Evolutionary conservation across 164 flowering plant species (phyloP).

Genomic region (Aristolochia fimbriata): DNA sequence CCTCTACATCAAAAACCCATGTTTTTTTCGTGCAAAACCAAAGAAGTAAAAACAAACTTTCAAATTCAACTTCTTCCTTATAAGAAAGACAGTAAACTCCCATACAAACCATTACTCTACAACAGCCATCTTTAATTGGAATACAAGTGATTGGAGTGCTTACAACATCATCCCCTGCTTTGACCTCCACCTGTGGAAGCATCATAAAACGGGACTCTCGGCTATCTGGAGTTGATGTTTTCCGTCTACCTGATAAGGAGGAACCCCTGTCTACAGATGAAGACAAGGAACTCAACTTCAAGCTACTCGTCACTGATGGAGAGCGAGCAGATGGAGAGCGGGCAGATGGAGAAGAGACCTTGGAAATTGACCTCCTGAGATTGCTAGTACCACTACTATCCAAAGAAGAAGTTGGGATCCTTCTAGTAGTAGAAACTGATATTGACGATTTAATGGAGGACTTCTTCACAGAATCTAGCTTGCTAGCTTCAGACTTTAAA

Average conservation of each 20-base stretch:
- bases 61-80: too few species aligned
- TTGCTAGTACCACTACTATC: slow-evolving; percentile 51
- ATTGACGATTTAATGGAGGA: slow-evolving; percentile 32
- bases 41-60: too few species aligned
- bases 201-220: slow-evolving; percentile 76
- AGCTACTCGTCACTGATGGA: slow-evolving; percentile 50
- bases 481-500: slow-evolving; percentile 31
- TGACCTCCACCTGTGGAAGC: slow-evolving; percentile 89
- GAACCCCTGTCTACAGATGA: slow-evolving; percentile 54
- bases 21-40: too few species aligned
- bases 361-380: slow-evolving; percentile 38
- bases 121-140: not conserved
- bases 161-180: slow-evolving; percentile 94
- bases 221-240: slow-evolving; percentile 52
- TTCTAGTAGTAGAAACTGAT: slow-evolving; percentile 42
- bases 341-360: slow-evolving; percentile 43
- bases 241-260: slow-evolving; percentile 50
- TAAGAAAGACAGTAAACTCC: too few species aligned
- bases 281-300: slow-evolving; percentile 41
- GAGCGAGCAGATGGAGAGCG: slow-evolving; percentile 49
- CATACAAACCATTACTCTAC: too few species aligned
- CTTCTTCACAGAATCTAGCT: slow-evolving; percentile 30
- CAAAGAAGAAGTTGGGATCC: slow-evolving; percentile 37
- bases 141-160: slow-evolving; percentile 6
- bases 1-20: too few species aligned